A percentile compares a stretch with the other conserved stretches of the same genome.
Conservation (phyloP, 345 rosid genomes). For the Rhodamnia argentea region DNA sequence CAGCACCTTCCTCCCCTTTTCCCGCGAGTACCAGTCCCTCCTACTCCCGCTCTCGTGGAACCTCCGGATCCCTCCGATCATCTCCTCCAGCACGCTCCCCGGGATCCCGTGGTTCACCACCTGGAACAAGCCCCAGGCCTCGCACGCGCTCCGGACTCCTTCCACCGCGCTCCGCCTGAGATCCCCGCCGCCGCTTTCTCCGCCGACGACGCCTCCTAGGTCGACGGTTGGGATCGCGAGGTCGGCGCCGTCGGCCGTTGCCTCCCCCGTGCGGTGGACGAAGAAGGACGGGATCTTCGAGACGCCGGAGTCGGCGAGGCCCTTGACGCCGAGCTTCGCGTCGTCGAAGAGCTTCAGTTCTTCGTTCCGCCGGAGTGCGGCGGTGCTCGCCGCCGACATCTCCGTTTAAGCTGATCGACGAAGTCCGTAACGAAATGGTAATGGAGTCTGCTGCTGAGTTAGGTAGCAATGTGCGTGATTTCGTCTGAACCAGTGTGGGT, state of each 20-base stretch:
- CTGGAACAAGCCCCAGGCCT: background rate
- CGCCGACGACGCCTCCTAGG: background rate
- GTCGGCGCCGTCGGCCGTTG: background rate
- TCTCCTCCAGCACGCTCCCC: background rate
- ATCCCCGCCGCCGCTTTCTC: background rate
- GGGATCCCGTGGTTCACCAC: background rate
- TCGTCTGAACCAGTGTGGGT: background rate
- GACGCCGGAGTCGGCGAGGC: background rate
- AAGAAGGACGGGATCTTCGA: background rate
- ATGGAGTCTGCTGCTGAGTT: background rate
- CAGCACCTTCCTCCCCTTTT: slow-evolving; percentile 5
- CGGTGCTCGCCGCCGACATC: background rate
- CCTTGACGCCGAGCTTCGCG: background rate
- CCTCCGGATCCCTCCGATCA: background rate
- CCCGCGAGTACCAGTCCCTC: slow-evolving; percentile 9
- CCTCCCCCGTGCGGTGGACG: background rate
- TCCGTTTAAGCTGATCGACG: background rate
- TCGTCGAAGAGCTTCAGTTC: background rate
- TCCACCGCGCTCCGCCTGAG: background rate
- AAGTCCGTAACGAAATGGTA: background rate
- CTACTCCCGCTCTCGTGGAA: slow-evolving; percentile 1
- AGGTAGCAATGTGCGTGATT: background rate
- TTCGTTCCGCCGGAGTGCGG: background rate
- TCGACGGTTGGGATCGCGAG: background rate
- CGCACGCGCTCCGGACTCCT: background rate